phyloP scores from a whole-genome alignment of 345 rosid species.

The Citrus hindsii region DNA sequence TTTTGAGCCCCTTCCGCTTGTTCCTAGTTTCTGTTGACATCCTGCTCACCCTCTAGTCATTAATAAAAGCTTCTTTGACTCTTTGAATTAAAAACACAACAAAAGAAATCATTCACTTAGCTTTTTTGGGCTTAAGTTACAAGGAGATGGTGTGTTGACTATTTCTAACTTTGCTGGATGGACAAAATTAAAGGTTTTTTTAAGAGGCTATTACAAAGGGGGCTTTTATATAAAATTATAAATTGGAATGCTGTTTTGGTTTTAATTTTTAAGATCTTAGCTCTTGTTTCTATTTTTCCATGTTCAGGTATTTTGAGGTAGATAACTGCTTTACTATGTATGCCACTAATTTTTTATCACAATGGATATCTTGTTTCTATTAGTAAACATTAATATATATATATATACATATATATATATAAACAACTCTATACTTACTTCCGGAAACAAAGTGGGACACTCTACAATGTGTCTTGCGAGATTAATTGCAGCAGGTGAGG shows the following conservation, averaged over 20 bases:
- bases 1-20: neutral
- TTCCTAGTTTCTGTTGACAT: neutral
- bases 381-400: neutral
- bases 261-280: neutral
- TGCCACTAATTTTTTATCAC: neutral
- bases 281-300: no score
- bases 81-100: neutral
- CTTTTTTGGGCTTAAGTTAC: neutral
- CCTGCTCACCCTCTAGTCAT: neutral
- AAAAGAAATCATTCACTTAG: neutral
- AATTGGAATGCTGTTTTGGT: neutral
- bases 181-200: neutral
- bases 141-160: neutral
- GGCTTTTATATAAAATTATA: neutral
- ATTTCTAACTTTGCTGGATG: neutral
- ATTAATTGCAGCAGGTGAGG: conserved; percentile 65
- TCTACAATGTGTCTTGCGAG: conserved; percentile 89
- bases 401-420: no score
- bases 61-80: neutral
- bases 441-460: conserved; percentile 92
- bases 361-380: neutral
- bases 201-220: neutral
- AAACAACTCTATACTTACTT: conserved; percentile 43
- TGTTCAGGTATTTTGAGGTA: neutral
- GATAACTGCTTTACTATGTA: neutral